A percentile compares a stretch with the other conserved stretches of the same genome.
Conservation (phyloP, 2,329 filamentous ascomycete species). For the Phyllosticta citribraziliensis region DNA sequence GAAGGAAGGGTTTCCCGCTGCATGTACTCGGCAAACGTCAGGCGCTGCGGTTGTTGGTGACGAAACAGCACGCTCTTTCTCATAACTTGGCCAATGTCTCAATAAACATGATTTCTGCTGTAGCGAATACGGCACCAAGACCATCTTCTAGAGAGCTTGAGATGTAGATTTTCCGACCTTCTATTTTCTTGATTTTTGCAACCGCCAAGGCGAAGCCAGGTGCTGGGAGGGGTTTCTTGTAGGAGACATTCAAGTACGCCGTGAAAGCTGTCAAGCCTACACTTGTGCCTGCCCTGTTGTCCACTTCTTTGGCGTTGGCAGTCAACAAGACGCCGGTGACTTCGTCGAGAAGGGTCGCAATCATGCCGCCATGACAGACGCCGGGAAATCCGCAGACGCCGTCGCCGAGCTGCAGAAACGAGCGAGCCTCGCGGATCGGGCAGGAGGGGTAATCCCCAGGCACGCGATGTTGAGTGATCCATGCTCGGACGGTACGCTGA, state of each 20-base stretch:
- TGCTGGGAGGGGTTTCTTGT: conserved; percentile 43
- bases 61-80: neutral
- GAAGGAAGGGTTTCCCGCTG: neutral
- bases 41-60: neutral
- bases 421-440: conserved; percentile 27
- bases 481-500: conserved; percentile 37
- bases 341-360: conserved; percentile 51
- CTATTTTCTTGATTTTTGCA: conserved; percentile 34
- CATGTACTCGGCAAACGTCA: neutral
- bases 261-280: conserved; percentile 28
- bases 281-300: neutral
- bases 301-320: conserved; percentile 28
- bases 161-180: conserved; percentile 46
- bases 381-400: conserved; percentile 45
- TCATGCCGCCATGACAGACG: conserved; percentile 49
- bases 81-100: conserved; percentile 6
- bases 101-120: conserved; percentile 45
- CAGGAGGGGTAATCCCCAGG: neutral
- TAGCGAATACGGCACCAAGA: conserved; percentile 39
- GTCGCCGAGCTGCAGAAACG: conserved; percentile 37
- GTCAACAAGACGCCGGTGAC: conserved; percentile 42
- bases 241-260: conserved; percentile 47
- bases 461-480: conserved; percentile 26
- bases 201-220: conserved; percentile 40
- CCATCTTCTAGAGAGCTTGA: conserved; percentile 42